Percentiles rank a stretch among this genome's conserved stretches.
Conservation (phyloP, 306 rosid genomes). For the Cicer bijugum region DNA sequence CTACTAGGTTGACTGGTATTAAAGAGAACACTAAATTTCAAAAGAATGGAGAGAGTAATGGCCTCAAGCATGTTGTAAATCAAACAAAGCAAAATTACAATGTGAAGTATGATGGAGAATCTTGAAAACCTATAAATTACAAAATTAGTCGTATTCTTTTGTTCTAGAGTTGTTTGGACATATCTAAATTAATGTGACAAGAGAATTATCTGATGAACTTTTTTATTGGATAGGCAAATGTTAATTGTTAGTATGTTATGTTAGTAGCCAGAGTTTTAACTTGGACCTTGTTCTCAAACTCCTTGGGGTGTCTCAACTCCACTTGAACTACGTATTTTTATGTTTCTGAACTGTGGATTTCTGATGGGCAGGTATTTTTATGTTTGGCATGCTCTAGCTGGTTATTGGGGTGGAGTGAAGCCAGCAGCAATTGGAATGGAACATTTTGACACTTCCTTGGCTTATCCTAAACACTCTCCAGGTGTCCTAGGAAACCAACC, state of each 20-base stretch:
- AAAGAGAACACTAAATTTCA: constrained; percentile 34
- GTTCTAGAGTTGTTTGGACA: neutral
- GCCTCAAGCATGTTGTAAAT: constrained; percentile 28
- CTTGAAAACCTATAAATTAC: neutral
- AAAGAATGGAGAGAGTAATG: constrained; percentile 9
- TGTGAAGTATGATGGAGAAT: constrained; percentile 6
- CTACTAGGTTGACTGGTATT: constrained; percentile 23
- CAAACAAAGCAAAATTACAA: constrained; percentile 12
- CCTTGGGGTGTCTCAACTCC: no score
- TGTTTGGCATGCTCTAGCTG: constrained; percentile 43
- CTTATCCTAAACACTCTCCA: constrained; percentile 38
- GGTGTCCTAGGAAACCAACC: constrained; percentile 38
- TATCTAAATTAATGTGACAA: neutral
- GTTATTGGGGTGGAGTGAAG: constrained; percentile 45
- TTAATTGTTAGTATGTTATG: no score
- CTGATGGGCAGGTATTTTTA: constrained; percentile 16
- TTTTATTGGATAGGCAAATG: no score
- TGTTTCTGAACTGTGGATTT: neutral
- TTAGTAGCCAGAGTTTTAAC: no score
- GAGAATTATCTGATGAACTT: neutral
- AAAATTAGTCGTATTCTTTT: neutral
- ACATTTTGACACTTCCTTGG: constrained; percentile 25
- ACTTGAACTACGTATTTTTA: neutral
- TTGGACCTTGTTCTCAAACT: no score
- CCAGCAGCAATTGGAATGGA: constrained; percentile 44